A percentile compares a stretch with the other conserved stretches of the same genome.
Conservation (phyloP, 495 filamentous ascomycete species). For the Cercophora newfieldiana region DNA sequence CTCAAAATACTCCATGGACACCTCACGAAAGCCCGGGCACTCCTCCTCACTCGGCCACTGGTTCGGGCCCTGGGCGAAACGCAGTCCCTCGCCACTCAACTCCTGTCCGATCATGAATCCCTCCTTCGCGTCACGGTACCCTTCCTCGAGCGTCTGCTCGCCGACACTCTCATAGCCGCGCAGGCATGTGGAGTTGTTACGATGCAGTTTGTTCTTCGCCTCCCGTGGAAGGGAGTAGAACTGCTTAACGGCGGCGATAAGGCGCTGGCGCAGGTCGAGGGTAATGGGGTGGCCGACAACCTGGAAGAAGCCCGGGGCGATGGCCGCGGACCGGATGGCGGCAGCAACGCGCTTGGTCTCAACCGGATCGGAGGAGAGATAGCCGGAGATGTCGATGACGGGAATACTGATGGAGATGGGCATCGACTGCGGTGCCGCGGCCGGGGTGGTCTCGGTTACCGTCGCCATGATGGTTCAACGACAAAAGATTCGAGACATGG, state of each 20-base stretch:
- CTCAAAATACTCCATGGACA: conserved; percentile 37
- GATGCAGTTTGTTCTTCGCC: conserved; percentile 20
- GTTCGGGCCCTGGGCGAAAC: conserved; percentile 49
- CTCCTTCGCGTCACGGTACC: conserved; percentile 28
- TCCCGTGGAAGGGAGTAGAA: conserved; percentile 27
- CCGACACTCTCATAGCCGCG: conserved; percentile 32
- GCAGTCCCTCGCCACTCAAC: conserved; percentile 16
- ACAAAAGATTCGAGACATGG: no score
- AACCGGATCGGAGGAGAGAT: conserved; percentile 18
- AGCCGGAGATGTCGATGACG: conserved; percentile 32
- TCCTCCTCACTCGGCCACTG: conserved; percentile 43
- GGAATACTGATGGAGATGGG: conserved; percentile 24
- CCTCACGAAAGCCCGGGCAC: conserved; percentile 32
- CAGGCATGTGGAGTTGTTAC: conserved; percentile 21
- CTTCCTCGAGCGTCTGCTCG: conserved; percentile 29
- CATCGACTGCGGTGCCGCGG: not conserved
- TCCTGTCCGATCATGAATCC: conserved; percentile 35
- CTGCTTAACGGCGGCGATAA: conserved; percentile 10
- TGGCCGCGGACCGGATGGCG: conserved; percentile 49
- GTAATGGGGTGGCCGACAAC: conserved; percentile 48
- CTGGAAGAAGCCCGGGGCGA: conserved; percentile 58
- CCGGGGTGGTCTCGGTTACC: not conserved
- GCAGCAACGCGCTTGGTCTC: conserved; percentile 22
- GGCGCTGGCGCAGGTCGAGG: conserved; percentile 26
- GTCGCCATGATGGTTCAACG: not conserved